A percentile compares a stretch with the other conserved stretches of the same genome.
Conservation (phyloP, 2,329 filamentous ascomycete species). For the Sordariomycetes sp. region DNA sequence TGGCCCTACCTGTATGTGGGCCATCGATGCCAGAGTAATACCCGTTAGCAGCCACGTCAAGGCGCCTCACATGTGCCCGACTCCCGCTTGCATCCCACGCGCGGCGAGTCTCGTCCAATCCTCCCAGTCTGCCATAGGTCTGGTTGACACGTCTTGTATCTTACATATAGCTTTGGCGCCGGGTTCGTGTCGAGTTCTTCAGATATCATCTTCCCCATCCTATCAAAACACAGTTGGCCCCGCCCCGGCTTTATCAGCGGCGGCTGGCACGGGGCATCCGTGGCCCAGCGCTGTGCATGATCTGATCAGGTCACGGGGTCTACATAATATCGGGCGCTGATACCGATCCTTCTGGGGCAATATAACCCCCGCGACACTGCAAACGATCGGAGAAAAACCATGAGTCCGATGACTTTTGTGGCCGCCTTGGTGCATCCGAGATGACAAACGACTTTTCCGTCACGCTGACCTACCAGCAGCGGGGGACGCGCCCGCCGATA, state of each 20-base stretch:
- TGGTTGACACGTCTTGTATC: neutral
- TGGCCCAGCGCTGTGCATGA: neutral
- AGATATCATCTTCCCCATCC: neutral
- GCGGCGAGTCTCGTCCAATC: neutral
- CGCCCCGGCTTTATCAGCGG: neutral
- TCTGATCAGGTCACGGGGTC: neutral
- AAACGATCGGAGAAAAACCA: neutral
- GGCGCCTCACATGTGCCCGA: neutral
- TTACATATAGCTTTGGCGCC: neutral
- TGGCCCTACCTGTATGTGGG: neutral
- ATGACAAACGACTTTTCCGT: constrained; percentile 22
- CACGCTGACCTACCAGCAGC: constrained; percentile 50
- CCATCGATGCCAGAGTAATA: neutral
- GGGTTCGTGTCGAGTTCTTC: neutral
- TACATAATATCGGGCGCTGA: neutral
- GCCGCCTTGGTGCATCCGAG: neutral
- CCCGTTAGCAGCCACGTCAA: neutral
- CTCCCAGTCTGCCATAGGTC: neutral
- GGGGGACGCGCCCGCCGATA: constrained; percentile 53
- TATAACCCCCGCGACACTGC: neutral
- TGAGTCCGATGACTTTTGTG: neutral
- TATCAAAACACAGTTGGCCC: neutral
- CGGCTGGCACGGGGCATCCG: neutral
- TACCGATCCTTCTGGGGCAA: neutral
- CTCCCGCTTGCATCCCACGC: neutral